Evolutionary conservation across 2,329 filamentous ascomycete species (phyloP).

Genomic region (Calonectria ilicicola): DNA sequence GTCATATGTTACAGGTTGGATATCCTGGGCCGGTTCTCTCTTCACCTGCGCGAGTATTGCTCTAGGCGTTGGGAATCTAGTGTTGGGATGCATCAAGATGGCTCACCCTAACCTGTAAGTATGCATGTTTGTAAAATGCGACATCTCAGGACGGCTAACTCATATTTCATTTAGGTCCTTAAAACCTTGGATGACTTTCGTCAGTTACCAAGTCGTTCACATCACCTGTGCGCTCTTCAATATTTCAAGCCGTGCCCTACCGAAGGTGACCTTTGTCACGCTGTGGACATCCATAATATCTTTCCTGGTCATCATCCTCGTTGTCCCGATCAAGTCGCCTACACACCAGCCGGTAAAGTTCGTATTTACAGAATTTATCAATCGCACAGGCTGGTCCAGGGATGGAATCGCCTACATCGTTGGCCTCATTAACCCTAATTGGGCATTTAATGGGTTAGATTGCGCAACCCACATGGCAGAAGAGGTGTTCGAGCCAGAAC

Average conservation of each 20-base stretch:
- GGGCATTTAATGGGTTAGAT: constrained; percentile 20
- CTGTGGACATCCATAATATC: constrained; percentile 15
- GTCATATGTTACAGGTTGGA: constrained; percentile 12
- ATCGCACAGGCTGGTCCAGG: constrained; percentile 8
- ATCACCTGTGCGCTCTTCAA: constrained; percentile 6
- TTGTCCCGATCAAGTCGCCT: background rate
- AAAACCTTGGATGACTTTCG: constrained; percentile 18
- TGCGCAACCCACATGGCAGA: constrained; percentile 25
- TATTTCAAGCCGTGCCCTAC: background rate
- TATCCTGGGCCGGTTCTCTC: constrained; percentile 8
- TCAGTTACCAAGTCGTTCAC: constrained; percentile 13
- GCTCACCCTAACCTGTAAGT: constrained; percentile 13
- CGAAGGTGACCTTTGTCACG: constrained; percentile 2
- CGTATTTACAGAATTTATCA: constrained; percentile 17
- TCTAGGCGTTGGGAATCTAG: background rate
- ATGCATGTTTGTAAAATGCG: background rate
- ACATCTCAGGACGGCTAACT: background rate
- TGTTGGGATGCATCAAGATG: constrained; percentile 12
- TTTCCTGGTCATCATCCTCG: constrained; percentile 9
- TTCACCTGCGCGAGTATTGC: constrained; percentile 20
- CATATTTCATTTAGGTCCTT: background rate
- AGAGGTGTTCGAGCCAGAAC: constrained; percentile 15
- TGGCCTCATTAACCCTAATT: constrained; percentile 24
- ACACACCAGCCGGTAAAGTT: background rate
- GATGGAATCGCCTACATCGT: constrained; percentile 22